Evolutionary conservation across 495 filamentous ascomycete species (phyloP), one percentile per base, ranked within the genome.

Genomic region (Aspergillus ostianus): DNA sequence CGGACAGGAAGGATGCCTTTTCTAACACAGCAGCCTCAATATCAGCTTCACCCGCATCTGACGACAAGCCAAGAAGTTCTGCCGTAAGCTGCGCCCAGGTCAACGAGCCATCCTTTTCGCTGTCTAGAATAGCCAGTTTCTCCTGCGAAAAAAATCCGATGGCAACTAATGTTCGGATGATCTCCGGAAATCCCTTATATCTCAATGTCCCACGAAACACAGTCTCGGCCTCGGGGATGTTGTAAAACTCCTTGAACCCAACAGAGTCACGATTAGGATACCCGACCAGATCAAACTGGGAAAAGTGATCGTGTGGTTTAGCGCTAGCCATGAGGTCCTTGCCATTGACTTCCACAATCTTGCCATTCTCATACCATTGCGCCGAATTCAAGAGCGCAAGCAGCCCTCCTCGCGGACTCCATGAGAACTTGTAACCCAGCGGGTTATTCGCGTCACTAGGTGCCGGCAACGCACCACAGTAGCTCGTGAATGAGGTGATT

Each of bases 81-180:
- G 36, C 36, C 10, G 36, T 41, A 41, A 41, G 36, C 12, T 41
- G 36, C 13, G 36, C 9, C 36, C 36, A 41, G 2, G 36, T 41
- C 36, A 41, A 13, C 1, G 13, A 15, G 3, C 13, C 36, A 13
- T 41, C 12, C 13, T 41, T 15, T 2, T 41, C 36, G 0, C 10
- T 12, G 13, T 15, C 36, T 2, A 41, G 13, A 8, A 15, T 1
- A 13, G 36, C 36, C 13, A 41, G 13, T 70, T 81, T 62, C 59
- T 46, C 53, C 20, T 26, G 30, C 12, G 32, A 45, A 15, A 55
- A 55, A 45, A 27, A 55, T 20, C 53, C 53, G 21, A 55, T 46
- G 4, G 21, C 36, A 2, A 55, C 53, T 18, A 55, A 45, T 19
- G 53, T 44, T 2, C 32, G 32, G 10, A 55, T 45, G 12, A 46